Percentiles rank a stretch among this genome's conserved stretches.
Conservation (phyloP, 2,329 filamentous ascomycete species). For the Myotisia sp. region DNA sequence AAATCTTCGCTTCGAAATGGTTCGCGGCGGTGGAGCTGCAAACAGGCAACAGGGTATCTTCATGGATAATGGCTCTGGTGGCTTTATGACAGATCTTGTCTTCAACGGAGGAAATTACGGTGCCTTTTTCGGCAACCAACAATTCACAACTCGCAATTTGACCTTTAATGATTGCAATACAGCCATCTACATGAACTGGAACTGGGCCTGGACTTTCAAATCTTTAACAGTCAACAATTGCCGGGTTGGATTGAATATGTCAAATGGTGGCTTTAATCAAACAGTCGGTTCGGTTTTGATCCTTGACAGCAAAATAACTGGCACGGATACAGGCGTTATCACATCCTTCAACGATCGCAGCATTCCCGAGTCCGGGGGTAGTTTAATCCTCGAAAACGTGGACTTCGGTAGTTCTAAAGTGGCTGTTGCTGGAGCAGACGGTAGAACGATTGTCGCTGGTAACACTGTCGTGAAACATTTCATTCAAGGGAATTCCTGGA, state of each 20-base stretch:
- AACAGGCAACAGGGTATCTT: constrained; percentile 66
- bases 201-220: constrained; percentile 77
- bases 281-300: constrained; percentile 75
- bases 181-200: constrained; percentile 81
- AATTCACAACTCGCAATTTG: constrained; percentile 73
- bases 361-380: constrained; percentile 57
- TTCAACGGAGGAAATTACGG: constrained; percentile 73
- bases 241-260: constrained; percentile 65
- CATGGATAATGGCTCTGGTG: constrained; percentile 73
- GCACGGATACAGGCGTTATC: constrained; percentile 61
- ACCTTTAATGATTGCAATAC: constrained; percentile 71
- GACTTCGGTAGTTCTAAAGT: constrained; percentile 59
- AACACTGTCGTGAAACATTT: constrained; percentile 57
- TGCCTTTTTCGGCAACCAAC: constrained; percentile 70
- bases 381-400: constrained; percentile 76
- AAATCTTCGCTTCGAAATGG: constrained; percentile 71
- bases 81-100: constrained; percentile 67
- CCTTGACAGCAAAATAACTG: constrained; percentile 63
- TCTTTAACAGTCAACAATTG: constrained; percentile 60
- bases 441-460: constrained; percentile 51
- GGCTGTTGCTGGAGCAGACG: constrained; percentile 48
- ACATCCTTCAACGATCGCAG: constrained; percentile 55
- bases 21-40: constrained; percentile 45
- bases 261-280: constrained; percentile 48
- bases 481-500: constrained; percentile 66